Base-by-base conservation (phyloP, 2,329 filamentous ascomycete species). In the Fusarium acutatum region DNA sequence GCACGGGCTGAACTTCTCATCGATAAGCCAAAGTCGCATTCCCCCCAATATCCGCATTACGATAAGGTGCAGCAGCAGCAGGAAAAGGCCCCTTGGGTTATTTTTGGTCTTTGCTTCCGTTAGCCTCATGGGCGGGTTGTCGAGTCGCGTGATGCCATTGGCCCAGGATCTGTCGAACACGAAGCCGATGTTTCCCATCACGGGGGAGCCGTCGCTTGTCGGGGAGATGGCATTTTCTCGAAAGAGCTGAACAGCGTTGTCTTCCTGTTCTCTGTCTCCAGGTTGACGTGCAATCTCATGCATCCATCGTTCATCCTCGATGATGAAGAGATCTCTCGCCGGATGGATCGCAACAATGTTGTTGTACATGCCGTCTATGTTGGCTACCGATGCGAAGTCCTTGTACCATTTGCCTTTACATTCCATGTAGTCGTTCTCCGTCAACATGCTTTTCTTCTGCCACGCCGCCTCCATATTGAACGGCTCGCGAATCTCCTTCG, bases 21-120 rank as follows among this genome's bases (percentile, higher is more conserved):
- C 60, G 32, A 62, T 62, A 6, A 62, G 50, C 60, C 60, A 62
- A 8, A 62, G 40, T 14, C 40, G 40, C 4, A 30, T 8, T 26
- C 43, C 44, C 17, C 43, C 44, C 15, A 62, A 20, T 3, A 7
- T 3, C 14, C 22, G 14, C 5, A 9, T 8, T 11, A 41, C 38
- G 17, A 26, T 46, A 6, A 30, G 24, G 10, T 18, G 9, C 6
- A 62, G 32, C 8, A 46, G 28, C 1, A n/a, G 12, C 15, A 54
- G 15, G 28, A 60, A 54, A 6, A 28, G 30, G 1, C 58, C 47
- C 7, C 37, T 24, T 4, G 37, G 20, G 9, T 49, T 58, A 7
- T 26, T 14, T 1, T 12, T 13, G 10, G 7, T 10, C 32, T 26
- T n/a, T 40, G 34, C 44, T 17, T 18, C 18, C 4, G 18, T 13